Evolutionary conservation across 108 stramenopile genomes (phyloP), one percentile per base, ranked within the genome.

Genomic region (Cyclotella baltica): DNA sequence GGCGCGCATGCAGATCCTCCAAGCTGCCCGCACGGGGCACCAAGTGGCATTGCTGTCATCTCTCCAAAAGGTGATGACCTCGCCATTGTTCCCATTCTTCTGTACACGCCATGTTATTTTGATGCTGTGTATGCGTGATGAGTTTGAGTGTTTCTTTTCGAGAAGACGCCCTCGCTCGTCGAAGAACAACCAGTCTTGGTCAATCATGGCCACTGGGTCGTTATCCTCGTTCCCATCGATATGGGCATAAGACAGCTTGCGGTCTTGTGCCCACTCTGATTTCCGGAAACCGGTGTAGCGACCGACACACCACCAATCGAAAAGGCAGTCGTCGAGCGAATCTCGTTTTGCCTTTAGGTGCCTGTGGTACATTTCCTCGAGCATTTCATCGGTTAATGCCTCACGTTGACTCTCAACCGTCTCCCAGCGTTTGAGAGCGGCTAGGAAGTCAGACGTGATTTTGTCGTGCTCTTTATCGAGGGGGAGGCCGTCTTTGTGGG

Each of bases 1-100:
- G n/a, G 55, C 20, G 1, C 55, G 55, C n/a, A 3, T 3, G 11
- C 25, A 27, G n/a, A 56, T 56, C 2, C 55, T 1, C 55, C 55
- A 56, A 23, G 55, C 55, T 25, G 55, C 55, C 1, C 55, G 22
- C 11, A 56, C 55, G n/a, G 55, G 55, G 55, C 55, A 56, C 25
- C 20, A 56, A 1, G 25, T 22, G 25, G 55, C 2, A 23, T 56
- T 27, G 11, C 11, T 56, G 55, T 56, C 5, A 27, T 56, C 55
- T 23, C 55, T 1, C 55, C 55, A 56, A 23, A 56, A 56, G 55
- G 25, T 23, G 25, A 56, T 56, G 55, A 56, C 55, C 25, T 56
- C 22, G 2, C 55, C 55, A 25, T 56, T 56, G 20, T 56, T 11
- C 11, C 25, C 25, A 27, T 56, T 56, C 55, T 56, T 56, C 1